These are phyloP conservation scores for Kazachstania africana DNA, from an alignment of 805 yeast species.

Conservation along the genomic window DNA sequence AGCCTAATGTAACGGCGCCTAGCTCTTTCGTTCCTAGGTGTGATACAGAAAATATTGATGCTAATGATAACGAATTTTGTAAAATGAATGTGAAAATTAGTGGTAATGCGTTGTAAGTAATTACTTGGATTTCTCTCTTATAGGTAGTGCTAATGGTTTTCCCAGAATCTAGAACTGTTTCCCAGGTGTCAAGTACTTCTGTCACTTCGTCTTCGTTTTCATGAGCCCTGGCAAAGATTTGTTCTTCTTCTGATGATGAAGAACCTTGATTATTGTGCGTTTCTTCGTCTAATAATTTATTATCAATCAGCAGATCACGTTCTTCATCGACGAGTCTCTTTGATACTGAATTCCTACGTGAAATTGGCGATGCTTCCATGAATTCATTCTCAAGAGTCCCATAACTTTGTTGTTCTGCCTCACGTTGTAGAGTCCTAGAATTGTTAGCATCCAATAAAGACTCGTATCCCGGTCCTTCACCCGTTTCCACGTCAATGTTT, in stretches of 20 bases:
- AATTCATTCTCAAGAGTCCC: slow-evolving; percentile 1
- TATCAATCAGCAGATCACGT: slow-evolving; percentile 24
- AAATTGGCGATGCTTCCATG: not conserved
- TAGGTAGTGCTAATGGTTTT: slow-evolving; percentile 18
- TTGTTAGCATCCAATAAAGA: slow-evolving; percentile 13
- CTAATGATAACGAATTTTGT: slow-evolving; percentile 64
- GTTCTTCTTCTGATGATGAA: slow-evolving; percentile 1
- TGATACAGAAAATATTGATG: slow-evolving; percentile 69
- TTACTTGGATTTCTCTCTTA: slow-evolving; percentile 34
- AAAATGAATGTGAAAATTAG: slow-evolving; percentile 54
- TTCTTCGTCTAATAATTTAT: slow-evolving; percentile 16
- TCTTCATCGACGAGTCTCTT: slow-evolving; percentile 20
- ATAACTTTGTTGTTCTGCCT: slow-evolving; percentile 2
- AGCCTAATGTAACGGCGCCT: slow-evolving; percentile 64
- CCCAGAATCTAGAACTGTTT: slow-evolving; percentile 22
- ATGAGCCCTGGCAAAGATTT: slow-evolving; percentile 7
- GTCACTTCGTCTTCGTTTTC: slow-evolving; percentile 6
- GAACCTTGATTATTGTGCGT: not conserved
- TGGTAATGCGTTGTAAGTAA: slow-evolving; percentile 42
- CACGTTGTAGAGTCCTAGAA: slow-evolving; percentile 14
- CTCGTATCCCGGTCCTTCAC: slow-evolving; percentile 2
- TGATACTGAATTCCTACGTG: slow-evolving; percentile 7
- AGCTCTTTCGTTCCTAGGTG: slow-evolving; percentile 58
- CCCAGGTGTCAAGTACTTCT: slow-evolving; percentile 21
- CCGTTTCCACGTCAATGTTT: slow-evolving; percentile 1